Evolutionary conservation across 2,329 filamentous ascomycete genomes (phyloP), one percentile per base, ranked within the genome.

Genomic region (Talaromyces sp.): DNA sequence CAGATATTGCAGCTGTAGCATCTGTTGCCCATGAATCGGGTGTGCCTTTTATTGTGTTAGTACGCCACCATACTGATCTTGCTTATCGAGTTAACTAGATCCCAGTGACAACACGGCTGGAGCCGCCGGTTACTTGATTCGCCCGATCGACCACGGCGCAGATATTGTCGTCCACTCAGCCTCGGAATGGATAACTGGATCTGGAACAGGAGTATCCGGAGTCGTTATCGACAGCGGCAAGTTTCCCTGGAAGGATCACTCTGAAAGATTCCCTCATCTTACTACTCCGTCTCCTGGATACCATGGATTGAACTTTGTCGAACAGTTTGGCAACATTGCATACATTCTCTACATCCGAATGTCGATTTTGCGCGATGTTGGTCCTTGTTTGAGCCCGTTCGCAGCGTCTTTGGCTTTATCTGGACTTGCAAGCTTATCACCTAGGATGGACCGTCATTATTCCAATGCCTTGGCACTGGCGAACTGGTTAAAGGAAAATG

Each of bases 151-250:
- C 50, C 89, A 95, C 74, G 92, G 92, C 60, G 92, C 89, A 64
- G 92, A 96, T 73, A 96, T 96, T 64, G 88, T 96, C 42, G 89
- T 96, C 34, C 91, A 96, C 82, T 92, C 89, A 18, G 90, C 91
- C 7, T 96, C 92, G 63, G 96, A 96, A 78, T 96, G 92, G 92
- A 96, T 96, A 64, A 92, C 92, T 62, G 92, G 92, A 56, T 92
- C 96, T 76, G 92, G 92, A 65, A 94, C 92, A 31, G 95, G 91
- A 16, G 89, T 96, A 66, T 91, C 85, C 61, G 92, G 92, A 63
- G 83, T 96, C 52, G 83, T 96, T 53, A 83, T 96, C 65, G 92
- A 96, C 78, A 85, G 87, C 64, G 92, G 92, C 70, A 93, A 90
- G 74, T 96, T 96, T 74, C 89, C 95, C 80, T 96, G 92, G 78